phyloP scores from a whole-genome alignment of 2,329 filamentous ascomycete species.

The Pseudogymnoascus sp. region DNA sequence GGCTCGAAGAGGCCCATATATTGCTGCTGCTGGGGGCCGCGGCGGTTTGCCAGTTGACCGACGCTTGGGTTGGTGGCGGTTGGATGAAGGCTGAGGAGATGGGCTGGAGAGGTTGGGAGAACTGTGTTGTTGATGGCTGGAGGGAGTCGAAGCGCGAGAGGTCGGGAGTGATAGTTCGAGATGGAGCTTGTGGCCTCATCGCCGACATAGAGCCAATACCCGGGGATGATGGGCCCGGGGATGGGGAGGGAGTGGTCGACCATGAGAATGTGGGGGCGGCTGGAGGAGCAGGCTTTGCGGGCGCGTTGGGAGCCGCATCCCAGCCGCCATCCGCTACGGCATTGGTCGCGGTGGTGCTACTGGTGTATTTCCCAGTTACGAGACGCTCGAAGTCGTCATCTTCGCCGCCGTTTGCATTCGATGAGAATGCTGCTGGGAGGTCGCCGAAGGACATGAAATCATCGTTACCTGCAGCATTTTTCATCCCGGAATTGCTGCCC shows the following conservation, averaged over 20 bases:
- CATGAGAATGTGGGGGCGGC: conserved; percentile 53
- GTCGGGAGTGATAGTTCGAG: conserved; percentile 54
- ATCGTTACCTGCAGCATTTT: conserved; percentile 46
- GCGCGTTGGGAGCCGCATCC: conserved; percentile 38
- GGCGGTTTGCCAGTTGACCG: conserved; percentile 11
- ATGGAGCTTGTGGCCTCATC: conserved; percentile 35
- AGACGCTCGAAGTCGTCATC: conserved; percentile 81
- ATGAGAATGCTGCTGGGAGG: conserved; percentile 51
- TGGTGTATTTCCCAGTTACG: conserved; percentile 65
- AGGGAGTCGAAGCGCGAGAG: conserved; percentile 49
- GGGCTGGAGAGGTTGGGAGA: conserved; percentile 46
- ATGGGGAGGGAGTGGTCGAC: conserved; percentile 49
- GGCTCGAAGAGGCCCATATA: conserved; percentile 24
- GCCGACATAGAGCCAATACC: conserved; percentile 19
- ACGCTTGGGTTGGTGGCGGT: neutral
- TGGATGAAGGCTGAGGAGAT: conserved; percentile 32
- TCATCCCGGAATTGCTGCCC: conserved; percentile 46
- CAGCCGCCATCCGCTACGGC: conserved; percentile 41
- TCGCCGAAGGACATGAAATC: conserved; percentile 68
- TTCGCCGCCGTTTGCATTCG: conserved; percentile 44
- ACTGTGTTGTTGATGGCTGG: conserved; percentile 55
- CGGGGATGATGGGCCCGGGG: conserved; percentile 14
- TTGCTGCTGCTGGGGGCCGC: conserved; percentile 18
- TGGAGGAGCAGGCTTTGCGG: conserved; percentile 33
- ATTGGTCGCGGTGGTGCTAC: conserved; percentile 30